phyloP scores from a whole-genome alignment of 2,329 filamentous ascomycete genomes.

The Neurospora crassa region DNA sequence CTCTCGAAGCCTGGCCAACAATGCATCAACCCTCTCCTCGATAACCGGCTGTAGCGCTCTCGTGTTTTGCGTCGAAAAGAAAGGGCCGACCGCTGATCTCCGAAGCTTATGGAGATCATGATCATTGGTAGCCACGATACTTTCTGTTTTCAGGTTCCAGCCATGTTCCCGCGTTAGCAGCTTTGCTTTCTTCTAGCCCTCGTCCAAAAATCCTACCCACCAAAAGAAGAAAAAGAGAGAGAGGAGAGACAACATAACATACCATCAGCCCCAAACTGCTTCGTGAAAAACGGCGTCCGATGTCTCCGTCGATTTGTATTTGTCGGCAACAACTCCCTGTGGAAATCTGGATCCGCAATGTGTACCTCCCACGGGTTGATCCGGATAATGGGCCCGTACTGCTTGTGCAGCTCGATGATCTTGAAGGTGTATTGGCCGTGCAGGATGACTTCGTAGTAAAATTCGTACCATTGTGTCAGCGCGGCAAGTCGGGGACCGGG shows the following conservation, averaged over 20 bases:
- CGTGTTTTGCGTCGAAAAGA: slow-evolving; percentile 13
- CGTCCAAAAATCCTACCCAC: too few species aligned
- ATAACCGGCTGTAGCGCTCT: slow-evolving; percentile 13
- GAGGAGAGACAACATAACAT: not conserved
- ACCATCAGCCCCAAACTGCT: slow-evolving; percentile 10
- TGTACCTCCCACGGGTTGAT: slow-evolving; percentile 25
- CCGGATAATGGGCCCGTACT: slow-evolving; percentile 27
- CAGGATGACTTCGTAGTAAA: slow-evolving; percentile 23
- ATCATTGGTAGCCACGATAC: slow-evolving; percentile 7
- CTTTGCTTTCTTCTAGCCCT: not conserved
- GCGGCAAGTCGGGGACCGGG: slow-evolving; percentile 26
- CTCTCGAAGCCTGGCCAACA: slow-evolving; percentile 12
- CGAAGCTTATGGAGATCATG: slow-evolving; percentile 15
- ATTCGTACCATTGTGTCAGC: slow-evolving; percentile 23
- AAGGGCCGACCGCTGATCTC: slow-evolving; percentile 11
- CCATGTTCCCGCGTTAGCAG: not conserved
- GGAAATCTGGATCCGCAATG: slow-evolving; percentile 23
- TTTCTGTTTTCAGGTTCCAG: not conserved
- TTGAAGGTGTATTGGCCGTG: slow-evolving; percentile 21
- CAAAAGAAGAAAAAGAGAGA: too few species aligned
- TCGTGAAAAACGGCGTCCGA: slow-evolving; percentile 9
- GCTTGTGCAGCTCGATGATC: slow-evolving; percentile 24
- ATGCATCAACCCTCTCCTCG: slow-evolving; percentile 11
- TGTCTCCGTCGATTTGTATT: slow-evolving; percentile 7
- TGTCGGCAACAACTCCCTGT: slow-evolving; percentile 16